Evolutionary conservation across 139 green algal genomes (phyloP), one percentile per base, ranked within the genome.

Genomic region (Pleodorina starrii): DNA sequence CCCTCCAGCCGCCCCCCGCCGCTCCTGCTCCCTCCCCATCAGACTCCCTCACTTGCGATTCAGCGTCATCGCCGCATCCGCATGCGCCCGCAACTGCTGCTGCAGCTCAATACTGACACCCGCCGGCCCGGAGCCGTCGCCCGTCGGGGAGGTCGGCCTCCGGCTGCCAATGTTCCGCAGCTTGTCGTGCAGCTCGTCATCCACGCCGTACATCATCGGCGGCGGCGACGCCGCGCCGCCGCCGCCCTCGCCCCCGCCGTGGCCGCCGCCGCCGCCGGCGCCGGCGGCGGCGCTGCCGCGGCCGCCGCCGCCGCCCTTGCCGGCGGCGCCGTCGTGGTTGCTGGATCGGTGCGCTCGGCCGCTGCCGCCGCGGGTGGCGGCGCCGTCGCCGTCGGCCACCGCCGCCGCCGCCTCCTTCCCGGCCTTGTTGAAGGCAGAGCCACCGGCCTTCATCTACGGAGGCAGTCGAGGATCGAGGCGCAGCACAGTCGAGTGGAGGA

Each of bases 171-270:
- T 82, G 44, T 25, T 85, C 35, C 35, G 17, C 36, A 85, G 14
- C 36, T 59, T 69, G 78, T 85, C 54, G 57, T 85, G 78, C 36
- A 85, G 78, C 36, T 40, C 35, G 54, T 85, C 78, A 6, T 80
- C 72, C 6, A 32, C 27, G 21, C 63, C 63, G 63, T 32, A 10
- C 27, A 2, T 25, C 16, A 32, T 3, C n/a, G 68, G 68, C 17
- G 68, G 35, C 68, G 68, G 25, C 68, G 68, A 71, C 59, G 59
- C 59, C 17, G 51, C 51, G 17, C 51, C 51, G 7, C 54, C 7
- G 63, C 63, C 27, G 63, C 35, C 48, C 48, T 57, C 48, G 48
- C 11, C 63, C 27, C 14, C 63, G 27, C 27, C 32, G 19, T 73
- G 63, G 21, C 1, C 32, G 32, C 35, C 69, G 40, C 35, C 6